These are phyloP conservation scores for Croton setiger DNA, from an alignment of 441 rosid genomes.

Conservation along the genomic window DNA sequence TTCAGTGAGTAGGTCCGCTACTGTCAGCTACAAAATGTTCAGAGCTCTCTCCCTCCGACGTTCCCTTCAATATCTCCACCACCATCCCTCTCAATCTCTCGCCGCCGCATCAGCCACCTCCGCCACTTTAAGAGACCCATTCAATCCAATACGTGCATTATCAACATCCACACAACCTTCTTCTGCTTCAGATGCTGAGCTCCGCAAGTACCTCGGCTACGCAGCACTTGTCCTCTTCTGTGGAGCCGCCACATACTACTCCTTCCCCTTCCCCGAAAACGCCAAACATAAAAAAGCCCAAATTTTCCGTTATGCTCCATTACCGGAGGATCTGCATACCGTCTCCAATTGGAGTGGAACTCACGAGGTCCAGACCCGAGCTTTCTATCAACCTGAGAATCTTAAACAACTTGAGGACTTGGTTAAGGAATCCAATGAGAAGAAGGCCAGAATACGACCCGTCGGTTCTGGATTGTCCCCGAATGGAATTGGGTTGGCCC, in stretches of 20 bases:
- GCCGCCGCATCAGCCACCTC: conserved; percentile 17
- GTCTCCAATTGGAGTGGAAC: conserved; percentile 98
- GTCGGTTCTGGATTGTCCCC: conserved; percentile 96
- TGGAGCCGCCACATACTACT: conserved; percentile 84
- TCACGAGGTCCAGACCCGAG: conserved; percentile 92
- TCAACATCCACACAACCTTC: conserved; percentile 32
- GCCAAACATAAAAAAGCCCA: conserved; percentile 95
- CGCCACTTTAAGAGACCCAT: conserved; percentile 10
- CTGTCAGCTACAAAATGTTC: conserved; percentile 10
- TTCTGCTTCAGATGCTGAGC: conserved; percentile 54
- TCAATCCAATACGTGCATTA: conserved; percentile 31
- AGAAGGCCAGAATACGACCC: conserved; percentile 64
- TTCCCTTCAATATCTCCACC: conserved; percentile 27
- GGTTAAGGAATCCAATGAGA: conserved; percentile 64
- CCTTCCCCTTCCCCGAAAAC: conserved; percentile 73
- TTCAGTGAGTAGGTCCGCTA: neutral
- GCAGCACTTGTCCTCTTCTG: conserved; percentile 69
- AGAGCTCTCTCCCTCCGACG: conserved; percentile 22
- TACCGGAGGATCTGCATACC: conserved; percentile 91
- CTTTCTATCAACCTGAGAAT: conserved; percentile 82
- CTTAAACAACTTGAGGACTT: conserved; percentile 61
- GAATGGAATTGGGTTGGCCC: conserved; percentile 83
- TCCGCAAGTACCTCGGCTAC: conserved; percentile 82
- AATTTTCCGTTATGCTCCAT: conserved; percentile 84
- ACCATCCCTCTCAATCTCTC: conserved; percentile 19